Percentiles rank a stretch among this genome's conserved stretches.
Conservation (phyloP, 2,329 filamentous ascomycete species). For the Westerdykella ornata region DNA sequence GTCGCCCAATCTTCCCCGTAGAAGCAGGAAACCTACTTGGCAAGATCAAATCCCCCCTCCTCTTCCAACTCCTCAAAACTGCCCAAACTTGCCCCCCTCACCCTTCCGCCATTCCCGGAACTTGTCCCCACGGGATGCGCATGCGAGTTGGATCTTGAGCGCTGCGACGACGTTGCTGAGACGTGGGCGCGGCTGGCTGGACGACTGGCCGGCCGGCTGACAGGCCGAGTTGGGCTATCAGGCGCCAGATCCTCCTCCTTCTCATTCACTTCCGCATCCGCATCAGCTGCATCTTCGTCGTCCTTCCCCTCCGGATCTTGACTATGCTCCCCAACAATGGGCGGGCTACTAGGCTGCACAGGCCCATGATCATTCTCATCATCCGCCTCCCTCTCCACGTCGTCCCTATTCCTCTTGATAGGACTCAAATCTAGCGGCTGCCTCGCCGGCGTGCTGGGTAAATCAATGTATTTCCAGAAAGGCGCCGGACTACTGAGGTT, state of each 20-base stretch:
- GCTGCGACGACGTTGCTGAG: constrained; percentile 10
- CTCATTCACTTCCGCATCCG: constrained; percentile 23
- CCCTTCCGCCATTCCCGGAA: constrained; percentile 27
- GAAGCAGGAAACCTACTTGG: constrained; percentile 38
- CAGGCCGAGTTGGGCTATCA: constrained; percentile 32
- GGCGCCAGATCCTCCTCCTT: constrained; percentile 28
- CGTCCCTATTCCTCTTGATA: constrained; percentile 28
- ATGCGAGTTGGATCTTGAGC: constrained; percentile 29
- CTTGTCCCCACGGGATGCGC: constrained; percentile 19
- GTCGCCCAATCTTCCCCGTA: not conserved
- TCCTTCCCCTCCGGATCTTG: constrained; percentile 27
- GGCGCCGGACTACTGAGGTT: constrained; percentile 78
- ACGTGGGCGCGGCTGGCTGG: constrained; percentile 13
- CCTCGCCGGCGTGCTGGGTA: constrained; percentile 63
- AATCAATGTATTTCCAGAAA: constrained; percentile 81
- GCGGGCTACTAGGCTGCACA: constrained; percentile 31
- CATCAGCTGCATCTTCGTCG: constrained; percentile 18
- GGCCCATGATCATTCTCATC: constrained; percentile 28
- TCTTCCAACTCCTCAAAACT: constrained; percentile 38
- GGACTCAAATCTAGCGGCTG: constrained; percentile 31
- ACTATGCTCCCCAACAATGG: constrained; percentile 22
- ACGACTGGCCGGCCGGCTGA: constrained; percentile 32
- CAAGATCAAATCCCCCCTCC: constrained; percentile 45
- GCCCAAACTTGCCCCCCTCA: constrained; percentile 30
- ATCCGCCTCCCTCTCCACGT: constrained; percentile 12